Conservation (phyloP, 768 basidiomycete species). For the Suillus discolor region DNA sequence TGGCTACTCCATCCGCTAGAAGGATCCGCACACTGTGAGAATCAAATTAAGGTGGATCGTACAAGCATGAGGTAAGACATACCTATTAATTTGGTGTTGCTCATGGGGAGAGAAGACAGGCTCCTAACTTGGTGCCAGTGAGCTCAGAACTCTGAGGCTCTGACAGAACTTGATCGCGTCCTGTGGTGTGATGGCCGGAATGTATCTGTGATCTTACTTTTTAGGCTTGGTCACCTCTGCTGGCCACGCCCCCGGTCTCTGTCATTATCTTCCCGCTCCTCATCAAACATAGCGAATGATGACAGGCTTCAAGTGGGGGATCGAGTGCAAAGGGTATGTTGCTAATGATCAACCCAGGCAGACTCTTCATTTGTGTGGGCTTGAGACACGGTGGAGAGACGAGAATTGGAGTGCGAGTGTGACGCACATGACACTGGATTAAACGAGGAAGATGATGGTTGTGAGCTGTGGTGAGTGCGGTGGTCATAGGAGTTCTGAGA, state of each 20-base stretch:
- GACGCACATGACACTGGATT: not conserved
- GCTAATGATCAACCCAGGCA: constrained; percentile 39
- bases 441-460: not conserved
- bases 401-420: not conserved
- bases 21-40: too few relatives aligned
- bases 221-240: constrained; percentile 33
- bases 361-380: constrained; percentile 51
- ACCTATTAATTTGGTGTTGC: too few relatives aligned
- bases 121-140: constrained; percentile 25
- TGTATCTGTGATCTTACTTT: constrained; percentile 34
- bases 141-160: constrained; percentile 33
- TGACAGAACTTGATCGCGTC: constrained; percentile 35
- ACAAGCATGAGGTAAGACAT: too few relatives aligned
- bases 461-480: not conserved
- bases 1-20: too few relatives aligned
- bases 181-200: constrained; percentile 34
- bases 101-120: too few relatives aligned
- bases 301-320: constrained; percentile 34
- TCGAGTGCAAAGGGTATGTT: constrained; percentile 22
- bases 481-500: not conserved
- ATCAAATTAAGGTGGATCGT: too few relatives aligned
- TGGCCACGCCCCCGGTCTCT: constrained; percentile 25
- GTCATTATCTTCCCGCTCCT: constrained; percentile 27
- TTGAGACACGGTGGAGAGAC: constrained; percentile 4
- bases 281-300: constrained; percentile 23